Percentiles rank a stretch among this genome's conserved stretches.
Evolutionary conservation across 352 stramenopile species (phyloP).

Genomic region (Phytophthora quininea): DNA sequence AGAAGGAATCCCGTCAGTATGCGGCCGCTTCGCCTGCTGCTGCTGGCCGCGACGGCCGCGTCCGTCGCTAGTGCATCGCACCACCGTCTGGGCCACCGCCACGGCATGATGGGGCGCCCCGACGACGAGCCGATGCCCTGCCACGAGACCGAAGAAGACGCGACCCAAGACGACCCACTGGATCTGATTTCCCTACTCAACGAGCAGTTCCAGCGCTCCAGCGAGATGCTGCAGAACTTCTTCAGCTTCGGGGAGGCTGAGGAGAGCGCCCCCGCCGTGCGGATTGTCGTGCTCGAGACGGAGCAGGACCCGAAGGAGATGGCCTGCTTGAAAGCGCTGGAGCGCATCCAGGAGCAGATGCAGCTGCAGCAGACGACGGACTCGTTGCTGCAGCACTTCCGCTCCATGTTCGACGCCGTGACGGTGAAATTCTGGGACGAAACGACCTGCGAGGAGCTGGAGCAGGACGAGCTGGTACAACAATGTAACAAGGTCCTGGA

Average conservation of each 20-base stretch:
- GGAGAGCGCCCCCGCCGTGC: conserved; percentile 18
- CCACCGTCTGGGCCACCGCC: conserved; percentile 6
- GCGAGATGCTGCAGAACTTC: conserved; percentile 45
- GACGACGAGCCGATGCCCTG: conserved; percentile 15
- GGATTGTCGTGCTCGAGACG: conserved; percentile 41
- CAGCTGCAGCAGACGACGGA: conserved; percentile 41
- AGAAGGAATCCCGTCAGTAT: conserved; percentile 14
- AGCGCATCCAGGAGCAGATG: conserved; percentile 53
- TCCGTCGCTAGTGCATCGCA: conserved; percentile 24
- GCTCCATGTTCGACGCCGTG: conserved; percentile 46
- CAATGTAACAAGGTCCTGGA: conserved; percentile 51
- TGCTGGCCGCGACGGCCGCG: conserved; percentile 29
- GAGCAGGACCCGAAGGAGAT: conserved; percentile 24
- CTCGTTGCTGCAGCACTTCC: conserved; percentile 45
- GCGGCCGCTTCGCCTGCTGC: conserved; percentile 23
- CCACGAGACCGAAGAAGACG: conserved; percentile 3
- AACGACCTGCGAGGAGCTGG: conserved; percentile 59
- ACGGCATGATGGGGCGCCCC: conserved; percentile 1
- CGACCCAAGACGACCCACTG: conserved; percentile 3
- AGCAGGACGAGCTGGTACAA: conserved; percentile 26
- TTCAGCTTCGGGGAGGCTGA: conserved; percentile 24
- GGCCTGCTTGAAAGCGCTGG: conserved; percentile 56
- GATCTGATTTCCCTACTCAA: conserved; percentile 41
- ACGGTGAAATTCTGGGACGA: conserved; percentile 50
- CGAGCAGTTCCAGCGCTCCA: conserved; percentile 47